Conservation (phyloP, 805 yeast genomes). For the Saccharomycopsis olivae region DNA sequence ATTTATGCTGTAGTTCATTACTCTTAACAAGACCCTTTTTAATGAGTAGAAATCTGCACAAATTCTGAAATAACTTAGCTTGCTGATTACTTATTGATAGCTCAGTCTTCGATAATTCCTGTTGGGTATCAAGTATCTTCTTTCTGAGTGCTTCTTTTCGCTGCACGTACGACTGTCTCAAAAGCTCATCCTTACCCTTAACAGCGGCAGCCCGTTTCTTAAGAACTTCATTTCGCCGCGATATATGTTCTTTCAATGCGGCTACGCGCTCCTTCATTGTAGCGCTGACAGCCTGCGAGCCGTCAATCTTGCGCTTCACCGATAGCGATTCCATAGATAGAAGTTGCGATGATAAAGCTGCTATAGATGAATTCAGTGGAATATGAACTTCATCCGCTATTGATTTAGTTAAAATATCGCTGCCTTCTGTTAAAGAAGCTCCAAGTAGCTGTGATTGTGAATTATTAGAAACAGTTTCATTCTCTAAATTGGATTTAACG, state of each 20-base stretch:
- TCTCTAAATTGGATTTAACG: not conserved
- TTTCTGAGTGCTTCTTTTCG: conserved; percentile 3
- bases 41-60: conserved; percentile 4
- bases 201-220: no score
- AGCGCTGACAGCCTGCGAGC: no score
- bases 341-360: conserved; percentile 10
- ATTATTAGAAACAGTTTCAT: not conserved
- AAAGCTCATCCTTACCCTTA: not conserved
- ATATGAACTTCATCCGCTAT: not conserved
- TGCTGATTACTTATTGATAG: conserved; percentile 3
- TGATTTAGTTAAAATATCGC: not conserved
- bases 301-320: not conserved
- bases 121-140: no score
- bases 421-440: no score
- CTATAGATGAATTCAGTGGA: conserved; percentile 5
- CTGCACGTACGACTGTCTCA: not conserved
- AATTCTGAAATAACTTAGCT: conserved; percentile 10
- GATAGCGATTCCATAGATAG: conserved; percentile 4
- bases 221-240: no score
- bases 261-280: no score
- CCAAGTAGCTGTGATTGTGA: no score
- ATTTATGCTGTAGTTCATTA: not conserved
- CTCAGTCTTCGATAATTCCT: not conserved
- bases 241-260: no score
- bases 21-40: conserved; percentile 2